Conservation (phyloP, 768 basidiomycete genomes). For the Tricholoma bakamatsutake region DNA sequence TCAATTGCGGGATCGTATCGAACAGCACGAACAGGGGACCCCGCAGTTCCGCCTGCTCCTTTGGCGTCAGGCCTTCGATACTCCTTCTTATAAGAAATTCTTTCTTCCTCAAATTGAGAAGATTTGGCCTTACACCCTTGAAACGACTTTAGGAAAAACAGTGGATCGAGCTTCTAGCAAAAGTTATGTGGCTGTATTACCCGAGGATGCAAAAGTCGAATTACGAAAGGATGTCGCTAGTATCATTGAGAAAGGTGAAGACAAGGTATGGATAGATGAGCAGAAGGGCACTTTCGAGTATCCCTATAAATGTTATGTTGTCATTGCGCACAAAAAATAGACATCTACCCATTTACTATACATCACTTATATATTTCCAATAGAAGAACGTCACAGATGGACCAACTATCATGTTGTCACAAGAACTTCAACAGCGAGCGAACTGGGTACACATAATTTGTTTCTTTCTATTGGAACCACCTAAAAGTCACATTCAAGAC, state of each 20-base stretch:
- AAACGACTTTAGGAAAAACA: conserved; percentile 47
- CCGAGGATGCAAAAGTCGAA: conserved; percentile 48
- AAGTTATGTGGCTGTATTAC: conserved; percentile 72
- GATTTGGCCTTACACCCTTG: conserved; percentile 45
- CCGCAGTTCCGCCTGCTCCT: conserved; percentile 78
- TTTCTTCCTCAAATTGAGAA: conserved; percentile 61
- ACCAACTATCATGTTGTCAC: no score
- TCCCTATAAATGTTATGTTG: conserved; percentile 65
- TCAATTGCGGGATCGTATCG: conserved; percentile 61
- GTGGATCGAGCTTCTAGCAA: conserved; percentile 73
- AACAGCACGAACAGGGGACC: conserved; percentile 61
- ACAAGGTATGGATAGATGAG: conserved; percentile 72
- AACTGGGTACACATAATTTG: no score
- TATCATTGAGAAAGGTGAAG: conserved; percentile 56
- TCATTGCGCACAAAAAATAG: conserved; percentile 36
- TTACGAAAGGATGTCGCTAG: conserved; percentile 45
- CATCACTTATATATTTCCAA: no score
- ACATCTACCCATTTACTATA: neutral
- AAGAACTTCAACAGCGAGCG: no score
- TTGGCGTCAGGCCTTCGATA: conserved; percentile 70
- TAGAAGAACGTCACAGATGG: no score
- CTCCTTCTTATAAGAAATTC: conserved; percentile 46
- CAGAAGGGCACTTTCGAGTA: conserved; percentile 70
- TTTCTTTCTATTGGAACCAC: no score
- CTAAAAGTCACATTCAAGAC: no score